Evolutionary conservation across 441 rosid genomes (phyloP), one percentile per base, ranked within the genome.

Genomic region (Populus trichocarpa): DNA sequence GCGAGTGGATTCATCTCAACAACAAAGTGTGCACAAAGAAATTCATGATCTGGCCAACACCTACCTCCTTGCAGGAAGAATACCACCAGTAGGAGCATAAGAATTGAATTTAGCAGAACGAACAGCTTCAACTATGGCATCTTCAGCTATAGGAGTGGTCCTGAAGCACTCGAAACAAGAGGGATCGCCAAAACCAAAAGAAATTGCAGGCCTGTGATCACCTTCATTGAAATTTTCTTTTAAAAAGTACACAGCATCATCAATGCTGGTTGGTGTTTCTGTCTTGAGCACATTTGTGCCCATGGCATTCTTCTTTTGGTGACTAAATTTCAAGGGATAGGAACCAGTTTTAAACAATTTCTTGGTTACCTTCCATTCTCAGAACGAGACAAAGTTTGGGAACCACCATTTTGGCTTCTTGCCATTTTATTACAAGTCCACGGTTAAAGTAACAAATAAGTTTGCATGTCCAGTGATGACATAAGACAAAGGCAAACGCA

Each of bases 101-200:
- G 81, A 71, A 38, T 91, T 91, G 86, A 71, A 81, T 38, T 87
- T 81, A 10, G 82, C 91, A 59, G 98, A 91, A 30, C 84, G 82
- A 66, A 91, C 77, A 76, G 87, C 84, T 22, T 87, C 81, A 69
- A 81, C 82, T 73, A 91, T 75, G 80, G 97, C 95, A 66, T 89
- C 88, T 84, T 89, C 94, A 3, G 94, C 94, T 14, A 63, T 83
- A 33, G 85, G 72, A 50, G 78, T 8, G 57, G 94, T 89, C 32
- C 87, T 87, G 81, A 89, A 90, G 86, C 87, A 82, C 13, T 94
- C 89, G 79, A 90, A 90, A 28, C 71, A 75, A 64, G 93, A 90
- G 75, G 98, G 95, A 40, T 93, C 97, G 42, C 98, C 97, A 38
- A 87, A 92, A 70, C 92, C 92, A 26, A 93, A 90, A 42, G 87